phyloP scores from a whole-genome alignment of 768 basidiomycete species.

The Kockovaella imperatae region DNA sequence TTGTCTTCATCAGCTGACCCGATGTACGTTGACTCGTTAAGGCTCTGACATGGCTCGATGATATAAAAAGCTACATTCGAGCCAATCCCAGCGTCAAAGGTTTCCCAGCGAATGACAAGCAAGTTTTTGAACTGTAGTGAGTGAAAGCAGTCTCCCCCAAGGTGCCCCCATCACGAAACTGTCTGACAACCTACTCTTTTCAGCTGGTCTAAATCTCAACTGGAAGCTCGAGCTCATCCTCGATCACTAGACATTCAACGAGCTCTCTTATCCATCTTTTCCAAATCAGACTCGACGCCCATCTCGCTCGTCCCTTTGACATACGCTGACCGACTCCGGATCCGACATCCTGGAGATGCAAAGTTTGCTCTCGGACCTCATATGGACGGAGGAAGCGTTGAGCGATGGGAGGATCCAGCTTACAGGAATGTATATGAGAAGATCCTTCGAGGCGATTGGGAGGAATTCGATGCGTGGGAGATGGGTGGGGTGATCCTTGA shows the following conservation, averaged over 20 bases:
- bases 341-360: conserved; percentile 63
- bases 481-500: conserved; percentile 11
- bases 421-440: conserved; percentile 51
- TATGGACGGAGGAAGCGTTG: conserved; percentile 63
- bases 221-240: conserved; percentile 62
- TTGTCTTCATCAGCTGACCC: too few relatives aligned
- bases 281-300: conserved; percentile 42
- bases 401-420: conserved; percentile 49
- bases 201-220: conserved; percentile 56
- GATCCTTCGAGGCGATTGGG: conserved; percentile 47
- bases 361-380: conserved; percentile 62
- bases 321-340: conserved; percentile 68
- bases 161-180: not conserved
- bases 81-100: conserved; percentile 43
- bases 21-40: not conserved
- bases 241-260: conserved; percentile 55
- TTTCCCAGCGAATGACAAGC: conserved; percentile 60
- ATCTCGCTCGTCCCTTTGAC: conserved; percentile 59
- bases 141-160: conserved; percentile 1
- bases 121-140: conserved; percentile 64
- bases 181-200: not conserved
- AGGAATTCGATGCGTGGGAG: conserved; percentile 30
- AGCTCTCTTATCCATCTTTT: conserved; percentile 55
- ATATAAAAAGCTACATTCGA: conserved; percentile 40
- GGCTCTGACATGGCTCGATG: conserved; percentile 48